Base-by-base conservation (phyloP, 2,329 filamentous ascomycete genomes). In the Tolypocladium cylindrosporum region DNA sequence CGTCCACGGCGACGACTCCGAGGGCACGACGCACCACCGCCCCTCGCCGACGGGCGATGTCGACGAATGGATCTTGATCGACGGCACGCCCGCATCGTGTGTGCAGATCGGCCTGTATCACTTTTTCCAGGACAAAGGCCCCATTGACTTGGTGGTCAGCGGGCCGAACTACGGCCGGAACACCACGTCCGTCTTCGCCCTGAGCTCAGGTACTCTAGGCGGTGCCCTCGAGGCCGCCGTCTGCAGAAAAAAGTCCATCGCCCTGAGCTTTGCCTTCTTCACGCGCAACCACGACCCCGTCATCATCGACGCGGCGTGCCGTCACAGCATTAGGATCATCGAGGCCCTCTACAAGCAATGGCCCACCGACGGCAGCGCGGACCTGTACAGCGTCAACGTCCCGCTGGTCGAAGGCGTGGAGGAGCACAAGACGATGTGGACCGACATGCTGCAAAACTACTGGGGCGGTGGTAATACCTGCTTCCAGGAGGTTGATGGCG, bases 301-400 rank as follows among this genome's bases (percentile, higher is more conserved):
- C 31, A 85, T 96, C 64, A 93, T 97, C 59, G 82, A 84, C 39
- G 89, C 84, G 54, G 91, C 91, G 3, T 90, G 86, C 42, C 77
- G 82, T 51, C 86, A 93, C 65, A 85, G 86, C 31, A 86, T 94
- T 31, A 82, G 80, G 62, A 79, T 97, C 31, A 87, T 96, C 62
- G 88, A 96, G 71, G 83, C 90, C 61, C 78, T 99, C 8, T 86
- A 82, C 65, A 78, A 80, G 54, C 88, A 91, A 68, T 96, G 90
- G 88, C 83, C 78, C 0, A 74, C 77, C 40, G 86, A 85, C 55
- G 72, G 77, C 39, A 81, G 80, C 60, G 86, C 90, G 6, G 90
- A 96, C 68, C 75, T 97, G n/a, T 97, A 96, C 72, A 89, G 83
- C 54, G 86, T 97, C 64, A 97, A 97, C 68, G 88, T 97, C 10